These are phyloP conservation scores for Solanum chilense DNA, from an alignment of 257 asterid genomes.

Conservation along the genomic window DNA sequence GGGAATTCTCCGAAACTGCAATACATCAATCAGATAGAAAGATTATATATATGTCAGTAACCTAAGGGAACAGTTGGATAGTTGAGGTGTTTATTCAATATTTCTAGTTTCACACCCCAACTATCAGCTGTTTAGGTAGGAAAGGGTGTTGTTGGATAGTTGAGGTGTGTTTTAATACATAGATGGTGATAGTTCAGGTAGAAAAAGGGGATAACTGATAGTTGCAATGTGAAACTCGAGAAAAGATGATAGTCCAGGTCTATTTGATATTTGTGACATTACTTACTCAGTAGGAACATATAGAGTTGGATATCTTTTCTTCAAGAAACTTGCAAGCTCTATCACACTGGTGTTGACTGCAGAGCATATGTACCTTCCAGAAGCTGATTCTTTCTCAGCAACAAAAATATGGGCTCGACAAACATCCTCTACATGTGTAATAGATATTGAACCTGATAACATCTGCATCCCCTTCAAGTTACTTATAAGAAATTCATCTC, in stretches of 20 bases:
- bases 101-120: background rate
- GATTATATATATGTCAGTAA: background rate
- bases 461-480: conserved; percentile 14
- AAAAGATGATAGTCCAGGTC: background rate
- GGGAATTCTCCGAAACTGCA: conserved; percentile 13
- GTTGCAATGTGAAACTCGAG: background rate
- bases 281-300: conserved; percentile 4
- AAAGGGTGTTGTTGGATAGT: background rate
- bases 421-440: conserved; percentile 13
- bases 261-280: background rate
- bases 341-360: conserved; percentile 5
- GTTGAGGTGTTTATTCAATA: background rate
- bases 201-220: background rate
- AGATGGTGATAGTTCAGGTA: background rate
- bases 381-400: conserved; percentile 17
- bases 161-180: background rate
- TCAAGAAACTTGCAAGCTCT: conserved; percentile 7
- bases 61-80: background rate
- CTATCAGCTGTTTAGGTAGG: background rate
- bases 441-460: conserved; percentile 12
- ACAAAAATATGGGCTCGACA: conserved; percentile 15
- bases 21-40: background rate
- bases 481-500: conserved; percentile 7
- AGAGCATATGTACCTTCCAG: conserved; percentile 12
- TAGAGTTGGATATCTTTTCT: background rate